phyloP scores from a whole-genome alignment of 495 filamentous ascomycete species.

The Aspergillus steynii region DNA sequence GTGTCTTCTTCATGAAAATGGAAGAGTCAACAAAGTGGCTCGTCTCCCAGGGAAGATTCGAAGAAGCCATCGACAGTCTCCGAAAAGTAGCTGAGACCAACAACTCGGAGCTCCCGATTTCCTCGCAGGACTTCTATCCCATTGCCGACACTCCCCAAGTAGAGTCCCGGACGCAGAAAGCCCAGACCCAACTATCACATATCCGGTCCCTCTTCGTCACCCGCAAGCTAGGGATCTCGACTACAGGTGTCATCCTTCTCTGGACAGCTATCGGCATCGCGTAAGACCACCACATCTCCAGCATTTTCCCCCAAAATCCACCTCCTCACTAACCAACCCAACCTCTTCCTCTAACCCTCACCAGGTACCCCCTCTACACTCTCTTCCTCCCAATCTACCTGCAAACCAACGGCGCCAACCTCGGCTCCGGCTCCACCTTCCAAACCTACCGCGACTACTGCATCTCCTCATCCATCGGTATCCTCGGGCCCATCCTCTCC shows the following conservation, averaged over 20 bases:
- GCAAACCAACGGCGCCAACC: constrained; percentile 4
- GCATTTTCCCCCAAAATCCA: not conserved
- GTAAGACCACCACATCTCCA: not conserved
- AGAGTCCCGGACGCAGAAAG: no score
- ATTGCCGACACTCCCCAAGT: not conserved
- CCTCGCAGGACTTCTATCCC: not conserved
- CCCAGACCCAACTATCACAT: not conserved
- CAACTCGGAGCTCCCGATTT: not conserved
- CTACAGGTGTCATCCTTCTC: not conserved
- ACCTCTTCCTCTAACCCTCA: not conserved
- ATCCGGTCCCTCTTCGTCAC: not conserved
- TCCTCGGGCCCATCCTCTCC: constrained; percentile 4
- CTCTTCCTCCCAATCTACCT: constrained; percentile 14
- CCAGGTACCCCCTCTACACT: constrained; percentile 13
- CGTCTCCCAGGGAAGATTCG: not conserved
- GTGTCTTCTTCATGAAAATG: constrained; percentile 7
- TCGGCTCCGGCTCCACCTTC: constrained; percentile 8
- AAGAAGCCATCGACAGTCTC: not conserved
- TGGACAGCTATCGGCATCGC: constrained; percentile 4
- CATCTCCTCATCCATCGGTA: constrained; percentile 8
- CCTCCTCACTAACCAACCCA: no score
- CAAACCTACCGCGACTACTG: constrained; percentile 14
- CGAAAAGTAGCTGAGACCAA: not conserved
- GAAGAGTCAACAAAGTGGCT: constrained; percentile 14
- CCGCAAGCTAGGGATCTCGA: not conserved